phyloP scores from a whole-genome alignment of 2,329 filamentous ascomycete species.

The Beauveria sp. region DNA sequence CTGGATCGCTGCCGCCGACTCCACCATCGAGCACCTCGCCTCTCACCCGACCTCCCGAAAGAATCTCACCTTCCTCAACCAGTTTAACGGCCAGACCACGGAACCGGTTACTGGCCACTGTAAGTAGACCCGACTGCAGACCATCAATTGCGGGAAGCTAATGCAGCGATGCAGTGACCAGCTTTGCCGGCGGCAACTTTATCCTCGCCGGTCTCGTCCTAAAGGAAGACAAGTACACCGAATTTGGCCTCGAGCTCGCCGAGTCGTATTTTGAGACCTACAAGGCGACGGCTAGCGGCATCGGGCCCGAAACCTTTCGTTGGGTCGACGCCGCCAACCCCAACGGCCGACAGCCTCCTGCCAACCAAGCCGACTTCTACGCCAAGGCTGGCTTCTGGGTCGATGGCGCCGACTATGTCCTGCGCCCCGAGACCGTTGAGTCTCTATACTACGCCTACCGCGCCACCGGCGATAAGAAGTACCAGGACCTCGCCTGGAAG shows the following conservation, averaged over 20 bases:
- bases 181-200: constrained; percentile 80
- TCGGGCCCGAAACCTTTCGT: constrained; percentile 67
- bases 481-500: constrained; percentile 79
- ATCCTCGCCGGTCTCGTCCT: constrained; percentile 72
- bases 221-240: constrained; percentile 54
- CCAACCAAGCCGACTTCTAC: constrained; percentile 57
- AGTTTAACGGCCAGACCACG: constrained; percentile 40
- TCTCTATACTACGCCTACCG: constrained; percentile 83
- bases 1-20: constrained; percentile 70
- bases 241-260: constrained; percentile 67
- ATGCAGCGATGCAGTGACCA: constrained; percentile 59
- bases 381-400: constrained; percentile 65
- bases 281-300: constrained; percentile 55
- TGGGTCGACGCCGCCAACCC: constrained; percentile 46
- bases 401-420: constrained; percentile 49
- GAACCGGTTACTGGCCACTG: constrained; percentile 41
- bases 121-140: constrained; percentile 38
- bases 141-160: constrained; percentile 42
- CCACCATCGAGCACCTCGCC: constrained; percentile 62
- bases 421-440: constrained; percentile 77
- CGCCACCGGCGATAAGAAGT: constrained; percentile 65
- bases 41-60: constrained; percentile 59
- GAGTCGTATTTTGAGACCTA: constrained; percentile 71
- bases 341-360: constrained; percentile 60
- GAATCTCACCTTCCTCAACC: constrained; percentile 65